These are phyloP conservation scores for Aspergillus pseudoglaucus DNA, from an alignment of 2,329 filamentous ascomycete species.

Conservation along the genomic window DNA sequence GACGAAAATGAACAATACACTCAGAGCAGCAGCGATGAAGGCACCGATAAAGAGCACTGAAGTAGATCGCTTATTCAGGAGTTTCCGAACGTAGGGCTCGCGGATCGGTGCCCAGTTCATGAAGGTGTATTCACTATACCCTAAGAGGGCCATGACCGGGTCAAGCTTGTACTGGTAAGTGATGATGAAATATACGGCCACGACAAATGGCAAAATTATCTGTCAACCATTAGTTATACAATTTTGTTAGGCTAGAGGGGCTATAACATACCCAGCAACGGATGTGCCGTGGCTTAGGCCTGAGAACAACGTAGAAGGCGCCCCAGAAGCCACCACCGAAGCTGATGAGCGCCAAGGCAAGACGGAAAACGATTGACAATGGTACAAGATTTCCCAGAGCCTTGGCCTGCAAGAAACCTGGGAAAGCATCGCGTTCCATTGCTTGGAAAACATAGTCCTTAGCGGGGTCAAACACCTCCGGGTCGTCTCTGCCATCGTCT, in stretches of 20 bases:
- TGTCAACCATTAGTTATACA: slow-evolving; percentile 26
- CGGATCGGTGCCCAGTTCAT: slow-evolving; percentile 83
- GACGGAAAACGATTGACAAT: slow-evolving; percentile 74
- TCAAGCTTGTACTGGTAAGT: slow-evolving; percentile 96
- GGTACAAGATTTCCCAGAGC: slow-evolving; percentile 93
- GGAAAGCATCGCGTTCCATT: slow-evolving; percentile 99
- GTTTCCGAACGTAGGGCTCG: slow-evolving; percentile 82
- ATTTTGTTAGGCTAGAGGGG: background rate
- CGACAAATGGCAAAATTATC: slow-evolving; percentile 81
- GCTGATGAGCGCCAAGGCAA: slow-evolving; percentile 76
- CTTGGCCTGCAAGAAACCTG: slow-evolving; percentile 90
- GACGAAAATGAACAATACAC: slow-evolving; percentile 88
- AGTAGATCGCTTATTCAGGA: slow-evolving; percentile 74
- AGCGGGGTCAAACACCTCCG: slow-evolving; percentile 91
- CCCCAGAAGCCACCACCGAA: slow-evolving; percentile 94
- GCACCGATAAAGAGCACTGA: slow-evolving; percentile 73
- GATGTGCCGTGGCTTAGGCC: slow-evolving; percentile 65
- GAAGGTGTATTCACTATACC: slow-evolving; percentile 92
- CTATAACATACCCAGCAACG: slow-evolving; percentile 70
- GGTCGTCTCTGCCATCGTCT: slow-evolving; percentile 84
- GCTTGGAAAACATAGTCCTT: slow-evolving; percentile 99
- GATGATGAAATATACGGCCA: slow-evolving; percentile 80
- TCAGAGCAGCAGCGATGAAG: slow-evolving; percentile 72
- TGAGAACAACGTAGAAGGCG: slow-evolving; percentile 86
- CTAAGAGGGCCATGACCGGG: slow-evolving; percentile 79